Evolutionary conservation across 495 filamentous ascomycete species (phyloP).

Genomic region (Penicillium chermesinum): DNA sequence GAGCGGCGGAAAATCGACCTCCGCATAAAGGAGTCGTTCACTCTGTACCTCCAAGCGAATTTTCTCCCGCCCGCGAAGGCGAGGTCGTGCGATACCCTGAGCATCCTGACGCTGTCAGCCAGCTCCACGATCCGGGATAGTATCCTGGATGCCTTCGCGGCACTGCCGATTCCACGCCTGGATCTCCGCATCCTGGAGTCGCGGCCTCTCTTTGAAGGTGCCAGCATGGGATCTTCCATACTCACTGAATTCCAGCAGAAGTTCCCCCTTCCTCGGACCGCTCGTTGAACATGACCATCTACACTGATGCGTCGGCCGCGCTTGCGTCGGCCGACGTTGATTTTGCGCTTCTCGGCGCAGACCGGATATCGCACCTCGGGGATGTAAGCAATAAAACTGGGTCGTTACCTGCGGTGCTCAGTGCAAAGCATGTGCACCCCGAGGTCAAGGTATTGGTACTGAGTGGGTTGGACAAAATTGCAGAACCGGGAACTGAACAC

Average conservation of each 20-base stretch:
- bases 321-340: constrained; percentile 44
- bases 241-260: constrained; percentile 26
- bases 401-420: constrained; percentile 50
- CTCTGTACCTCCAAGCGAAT: constrained; percentile 24
- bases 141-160: constrained; percentile 27
- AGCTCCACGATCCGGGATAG: constrained; percentile 55
- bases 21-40: constrained; percentile 31
- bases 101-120: constrained; percentile 53
- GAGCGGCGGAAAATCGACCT: constrained; percentile 19
- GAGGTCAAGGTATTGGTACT: constrained; percentile 47
- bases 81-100: constrained; percentile 22
- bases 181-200: constrained; percentile 61
- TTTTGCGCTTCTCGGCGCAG: constrained; percentile 57
- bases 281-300: constrained; percentile 41
- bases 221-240: constrained; percentile 47
- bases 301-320: constrained; percentile 58
- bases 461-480: constrained; percentile 58
- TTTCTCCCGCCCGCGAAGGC: constrained; percentile 24
- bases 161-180: constrained; percentile 28
- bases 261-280: constrained; percentile 10
- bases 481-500: constrained; percentile 34
- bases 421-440: constrained; percentile 41
- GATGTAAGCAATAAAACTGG: constrained; percentile 65
- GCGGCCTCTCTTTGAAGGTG: constrained; percentile 61
- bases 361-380: constrained; percentile 47